Evolutionary conservation across 2,329 filamentous ascomycete genomes (phyloP), one percentile per base, ranked within the genome.

Genomic region (Alternaria consortialis): DNA sequence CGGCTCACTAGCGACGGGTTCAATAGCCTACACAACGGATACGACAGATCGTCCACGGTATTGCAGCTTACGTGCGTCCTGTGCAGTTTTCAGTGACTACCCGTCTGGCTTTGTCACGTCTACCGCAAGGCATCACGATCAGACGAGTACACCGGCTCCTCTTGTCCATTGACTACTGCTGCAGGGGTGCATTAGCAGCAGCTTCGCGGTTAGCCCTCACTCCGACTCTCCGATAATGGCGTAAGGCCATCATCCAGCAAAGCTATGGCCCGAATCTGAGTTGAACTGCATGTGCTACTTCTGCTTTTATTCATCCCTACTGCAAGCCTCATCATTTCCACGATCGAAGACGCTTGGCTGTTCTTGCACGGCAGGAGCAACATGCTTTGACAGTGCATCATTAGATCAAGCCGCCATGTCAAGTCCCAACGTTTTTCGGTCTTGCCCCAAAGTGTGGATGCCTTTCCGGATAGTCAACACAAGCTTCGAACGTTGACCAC

Each of bases 281-380:
- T 47, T 42, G 40, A 52, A 56, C 15, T 52, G 47, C 46, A 52
- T 15, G 39, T 40, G 39, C 54, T 42, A 58, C 39, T 52, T 48
- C 36, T 63, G 65, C 39, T 57, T 20, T 44, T 58, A 23, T 53
- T 53, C 52, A 27, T n/a, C 25, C 34, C 55, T 58, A 58, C 66
- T 68, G 65, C 69, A 68, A 69, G 64, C 67, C 64, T 62, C 48
- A 36, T 58, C 53, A 42, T 57, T 50, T 60, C 44, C 57, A 53
- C 47, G 9, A 40, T 51, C 37, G 37, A 34, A 23, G 48, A 12
- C 11, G 23, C 57, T 65, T 66, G 66, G 62, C 57, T 53, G 39
- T 34, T 52, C 47, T 36, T 13, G 40, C 39, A 48, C 56, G 20
- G 47, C 40, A 66, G 42, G 56, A 61, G 47, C 48, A 47, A 27